Evolutionary conservation across 2,329 filamentous ascomycete genomes (phyloP).

Genomic region (Colletotrichum destructivum): DNA sequence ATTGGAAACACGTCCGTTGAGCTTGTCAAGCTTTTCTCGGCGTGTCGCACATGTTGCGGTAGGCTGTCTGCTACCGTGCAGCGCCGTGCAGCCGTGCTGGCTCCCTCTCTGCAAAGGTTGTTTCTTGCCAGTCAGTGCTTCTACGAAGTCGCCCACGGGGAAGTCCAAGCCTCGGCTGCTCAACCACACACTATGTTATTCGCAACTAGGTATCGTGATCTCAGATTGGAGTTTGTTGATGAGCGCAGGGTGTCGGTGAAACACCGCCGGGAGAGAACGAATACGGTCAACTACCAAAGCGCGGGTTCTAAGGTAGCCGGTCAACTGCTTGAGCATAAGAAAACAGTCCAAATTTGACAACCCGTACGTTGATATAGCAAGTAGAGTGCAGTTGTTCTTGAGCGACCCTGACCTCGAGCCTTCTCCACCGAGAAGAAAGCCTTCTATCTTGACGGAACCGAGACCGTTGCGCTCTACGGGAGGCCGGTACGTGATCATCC

Average conservation of each 20-base stretch:
- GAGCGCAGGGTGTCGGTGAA: no score
- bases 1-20: constrained; percentile 1
- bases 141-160: neutral
- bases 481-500: neutral
- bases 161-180: neutral
- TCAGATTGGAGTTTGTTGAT: no score
- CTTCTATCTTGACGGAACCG: neutral
- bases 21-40: neutral
- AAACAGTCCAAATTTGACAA: no score
- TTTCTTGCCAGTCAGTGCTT: neutral
- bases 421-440: neutral
- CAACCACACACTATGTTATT: no score
- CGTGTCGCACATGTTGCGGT: neutral
- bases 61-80: neutral
- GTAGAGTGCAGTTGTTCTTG: no score
- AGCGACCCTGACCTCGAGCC: neutral
- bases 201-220: no score
- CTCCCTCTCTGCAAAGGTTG: neutral
- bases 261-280: no score
- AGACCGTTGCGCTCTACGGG: neutral
- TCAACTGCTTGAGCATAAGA: no score
- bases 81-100: no score
- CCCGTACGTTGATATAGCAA: no score
- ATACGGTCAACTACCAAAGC: no score
- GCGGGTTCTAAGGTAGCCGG: no score